Evolutionary conservation across 768 basidiomycete species (phyloP).

Genomic region (Tylopilus cervinicoccineus): DNA sequence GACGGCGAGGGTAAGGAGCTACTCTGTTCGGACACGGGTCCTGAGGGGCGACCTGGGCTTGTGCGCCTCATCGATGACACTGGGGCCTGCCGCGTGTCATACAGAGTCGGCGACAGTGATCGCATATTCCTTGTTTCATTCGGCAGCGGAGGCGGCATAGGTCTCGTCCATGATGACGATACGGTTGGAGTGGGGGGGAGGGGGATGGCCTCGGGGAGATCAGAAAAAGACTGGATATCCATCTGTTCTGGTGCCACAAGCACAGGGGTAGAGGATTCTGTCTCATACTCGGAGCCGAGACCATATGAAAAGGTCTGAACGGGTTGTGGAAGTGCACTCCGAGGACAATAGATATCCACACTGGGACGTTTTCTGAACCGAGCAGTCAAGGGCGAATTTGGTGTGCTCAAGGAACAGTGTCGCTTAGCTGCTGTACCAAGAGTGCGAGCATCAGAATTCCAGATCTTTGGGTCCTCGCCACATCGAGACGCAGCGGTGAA

Average conservation of each 20-base stretch:
- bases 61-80: conserved; percentile 33
- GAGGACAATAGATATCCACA: conserved; percentile 42
- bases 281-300: conserved; percentile 41
- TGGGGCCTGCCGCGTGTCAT: conserved; percentile 6
- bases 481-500: conserved; percentile 41
- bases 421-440: conserved; percentile 35
- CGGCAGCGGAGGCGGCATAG: conserved; percentile 10
- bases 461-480: conserved; percentile 45
- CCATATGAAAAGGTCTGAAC: conserved; percentile 24
- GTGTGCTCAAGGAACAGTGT: conserved; percentile 31
- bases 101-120: conserved; percentile 11
- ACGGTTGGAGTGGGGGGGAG: conserved; percentile 16
- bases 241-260: conserved; percentile 20
- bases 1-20: conserved; percentile 33
- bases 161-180: conserved; percentile 15
- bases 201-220: conserved; percentile 26
- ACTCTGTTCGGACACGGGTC: conserved; percentile 7
- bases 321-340: conserved; percentile 37
- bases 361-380: conserved; percentile 33
- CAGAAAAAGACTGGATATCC: conserved; percentile 7
- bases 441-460: conserved; percentile 46
- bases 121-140: not conserved
- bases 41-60: conserved; percentile 23
- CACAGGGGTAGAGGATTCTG: conserved; percentile 42
- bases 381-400: conserved; percentile 34